Base-by-base conservation (phyloP, 768 basidiomycete species). In the Lentinula edodes region DNA sequence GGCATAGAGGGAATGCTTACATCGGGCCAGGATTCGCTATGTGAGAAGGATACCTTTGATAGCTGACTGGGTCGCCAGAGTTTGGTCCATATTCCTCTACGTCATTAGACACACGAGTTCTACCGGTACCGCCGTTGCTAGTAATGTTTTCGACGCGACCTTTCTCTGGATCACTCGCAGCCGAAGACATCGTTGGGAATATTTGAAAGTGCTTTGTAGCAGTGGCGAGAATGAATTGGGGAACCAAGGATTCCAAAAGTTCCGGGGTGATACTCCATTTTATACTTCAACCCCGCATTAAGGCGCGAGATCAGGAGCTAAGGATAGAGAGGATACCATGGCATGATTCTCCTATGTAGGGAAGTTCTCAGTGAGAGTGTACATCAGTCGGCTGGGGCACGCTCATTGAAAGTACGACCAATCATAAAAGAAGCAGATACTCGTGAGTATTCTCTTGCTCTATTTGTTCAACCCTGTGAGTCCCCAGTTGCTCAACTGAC, bases 1-100 rank as follows among this genome's bases (percentile, higher is more conserved):
- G 12, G 20, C 12, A 34, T 2, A 12, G 16, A 16, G 2, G 46
- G 8, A 34, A 52, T 13, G 69, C 72, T 42, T 66, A 75, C 75
- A 69, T 67, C 23, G 75, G 71, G 5, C 65, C 70, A 10, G 73
- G 69, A 61, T 74, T 75, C 15, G 73, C 75, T 28, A 76, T 72
- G 36, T 66, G 61, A 15, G 71, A 65, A 15, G 67, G 71, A 41
- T 56, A 43, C 20, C 54, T 53, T n/a, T 39, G 38, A 23, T 60
- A 60, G n/a, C 36, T 52, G 41, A 61, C 61, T 43, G 52, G 61
- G 20, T 54, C 61, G 52, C 53, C 34, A 39, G 51, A 53, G 20
- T 18, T 18, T n/a, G 53, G 51, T 12, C 59, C 59, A 41, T 60
- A 60, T 54, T 65, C 63, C 60, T 61, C 61, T 48, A 52, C 20